Conservation (phyloP, 345 rosid genomes). For the Melaleuca quinquenervia region DNA sequence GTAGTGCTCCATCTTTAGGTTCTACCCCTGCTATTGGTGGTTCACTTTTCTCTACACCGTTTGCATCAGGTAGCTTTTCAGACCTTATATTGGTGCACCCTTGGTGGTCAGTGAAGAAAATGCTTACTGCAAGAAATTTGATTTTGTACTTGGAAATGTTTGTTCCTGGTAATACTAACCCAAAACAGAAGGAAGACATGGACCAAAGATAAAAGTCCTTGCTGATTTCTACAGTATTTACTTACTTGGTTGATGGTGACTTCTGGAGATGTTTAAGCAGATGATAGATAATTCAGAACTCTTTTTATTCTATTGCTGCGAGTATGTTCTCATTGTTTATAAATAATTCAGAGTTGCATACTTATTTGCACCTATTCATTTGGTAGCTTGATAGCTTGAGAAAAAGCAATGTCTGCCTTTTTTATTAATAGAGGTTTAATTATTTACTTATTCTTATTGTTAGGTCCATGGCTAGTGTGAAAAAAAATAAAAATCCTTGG, state of each 20-base stretch:
- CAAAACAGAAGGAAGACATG: not conserved
- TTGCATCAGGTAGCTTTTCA: conserved; percentile 36
- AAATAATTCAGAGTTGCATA: not conserved
- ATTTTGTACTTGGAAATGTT: not conserved
- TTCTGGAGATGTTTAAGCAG: not conserved
- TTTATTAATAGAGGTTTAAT: not conserved
- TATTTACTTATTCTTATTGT: not conserved
- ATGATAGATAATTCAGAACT: not conserved
- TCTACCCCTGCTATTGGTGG: conserved; percentile 37
- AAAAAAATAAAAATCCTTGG: not conserved
- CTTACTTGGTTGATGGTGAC: not conserved
- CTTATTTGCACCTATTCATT: not conserved
- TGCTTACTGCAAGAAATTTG: not conserved
- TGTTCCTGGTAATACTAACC: not conserved
- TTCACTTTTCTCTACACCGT: conserved; percentile 52
- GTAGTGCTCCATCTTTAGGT: conserved; percentile 34
- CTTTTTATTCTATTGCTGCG: not conserved
- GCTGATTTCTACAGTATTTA: not conserved
- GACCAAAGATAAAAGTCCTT: not conserved
- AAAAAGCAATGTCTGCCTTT: not conserved
- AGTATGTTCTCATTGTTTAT: not conserved
- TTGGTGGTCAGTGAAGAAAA: not conserved
- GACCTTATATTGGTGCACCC: not conserved
- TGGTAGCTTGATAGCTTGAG: not conserved
- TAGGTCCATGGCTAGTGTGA: not conserved